Conservation (phyloP, 2,329 filamentous ascomycete species). For the Metarhizium anisopliae region DNA sequence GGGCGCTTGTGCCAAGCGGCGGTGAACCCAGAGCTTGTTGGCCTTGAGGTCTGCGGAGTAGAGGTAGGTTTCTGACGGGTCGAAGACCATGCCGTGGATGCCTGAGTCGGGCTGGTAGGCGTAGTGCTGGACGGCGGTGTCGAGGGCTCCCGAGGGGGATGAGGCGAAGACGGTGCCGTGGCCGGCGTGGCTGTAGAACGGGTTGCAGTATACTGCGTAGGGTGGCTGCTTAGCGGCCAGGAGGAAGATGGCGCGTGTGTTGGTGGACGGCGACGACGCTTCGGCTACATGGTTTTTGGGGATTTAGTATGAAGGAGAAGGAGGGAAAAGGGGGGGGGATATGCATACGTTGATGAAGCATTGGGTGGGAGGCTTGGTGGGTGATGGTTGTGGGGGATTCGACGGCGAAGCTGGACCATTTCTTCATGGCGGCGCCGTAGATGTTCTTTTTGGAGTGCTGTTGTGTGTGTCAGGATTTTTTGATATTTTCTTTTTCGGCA, state of each 20-base stretch:
- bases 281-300: constrained; percentile 38
- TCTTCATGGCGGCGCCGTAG: constrained; percentile 89
- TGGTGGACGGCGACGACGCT: constrained; percentile 61
- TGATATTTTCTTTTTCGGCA: background rate
- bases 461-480: background rate
- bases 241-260: constrained; percentile 83
- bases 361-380: constrained; percentile 65
- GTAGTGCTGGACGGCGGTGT: constrained; percentile 62
- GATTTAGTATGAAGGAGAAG: background rate
- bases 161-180: constrained; percentile 70
- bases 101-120: constrained; percentile 60
- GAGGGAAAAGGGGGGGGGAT: constrained; percentile 1
- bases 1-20: constrained; percentile 41
- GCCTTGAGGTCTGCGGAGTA: constrained; percentile 72
- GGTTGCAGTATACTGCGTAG: constrained; percentile 79
- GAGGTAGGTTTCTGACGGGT: constrained; percentile 62
- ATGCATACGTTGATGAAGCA: constrained; percentile 65
- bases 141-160: constrained; percentile 44
- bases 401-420: constrained; percentile 77
- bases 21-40: constrained; percentile 80
- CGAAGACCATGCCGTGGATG: constrained; percentile 77
- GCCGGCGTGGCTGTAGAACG: constrained; percentile 80
- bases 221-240: constrained; percentile 70
- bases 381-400: constrained; percentile 66
- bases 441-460: constrained; percentile 76